Percentiles rank a stretch among this genome's conserved stretches.
These are phyloP conservation scores for Pythium periplocum DNA, from an alignment of 352 stramenopile species.

Conservation along the genomic window DNA sequence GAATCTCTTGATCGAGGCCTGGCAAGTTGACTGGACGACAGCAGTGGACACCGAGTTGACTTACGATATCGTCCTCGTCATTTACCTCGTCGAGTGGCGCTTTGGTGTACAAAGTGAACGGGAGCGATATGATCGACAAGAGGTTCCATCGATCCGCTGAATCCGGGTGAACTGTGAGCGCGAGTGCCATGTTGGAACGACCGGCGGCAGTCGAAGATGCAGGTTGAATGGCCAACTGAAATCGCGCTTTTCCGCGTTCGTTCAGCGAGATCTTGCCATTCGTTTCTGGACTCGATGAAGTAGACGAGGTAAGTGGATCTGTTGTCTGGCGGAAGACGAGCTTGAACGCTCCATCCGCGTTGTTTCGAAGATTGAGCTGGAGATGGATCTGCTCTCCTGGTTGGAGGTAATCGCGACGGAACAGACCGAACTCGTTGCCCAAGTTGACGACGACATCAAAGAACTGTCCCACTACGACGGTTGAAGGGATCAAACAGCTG, in stretches of 20 bases:
- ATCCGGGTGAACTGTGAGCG: constrained; percentile 27
- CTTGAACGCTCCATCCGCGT: constrained; percentile 18
- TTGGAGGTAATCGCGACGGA: constrained; percentile 46
- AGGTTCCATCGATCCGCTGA: constrained; percentile 41
- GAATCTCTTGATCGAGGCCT: constrained; percentile 44
- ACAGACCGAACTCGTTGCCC: constrained; percentile 81
- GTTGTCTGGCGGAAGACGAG: constrained; percentile 19
- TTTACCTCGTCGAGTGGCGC: constrained; percentile 5
- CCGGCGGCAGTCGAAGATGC: not conserved
- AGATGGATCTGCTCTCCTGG: constrained; percentile 39
- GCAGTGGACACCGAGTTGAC: constrained; percentile 57
- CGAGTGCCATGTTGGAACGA: constrained; percentile 27
- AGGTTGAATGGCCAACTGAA: constrained; percentile 36
- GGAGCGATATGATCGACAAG: constrained; percentile 63
- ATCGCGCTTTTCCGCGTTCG: constrained; percentile 50
- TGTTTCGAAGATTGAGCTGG: constrained; percentile 41
- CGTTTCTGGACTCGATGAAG: constrained; percentile 10
- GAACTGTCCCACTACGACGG: constrained; percentile 40
- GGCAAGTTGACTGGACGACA: constrained; percentile 54
- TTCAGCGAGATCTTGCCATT: constrained; percentile 44
- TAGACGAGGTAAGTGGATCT: not conserved
- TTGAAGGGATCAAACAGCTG: constrained; percentile 52
- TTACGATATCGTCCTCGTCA: not conserved
- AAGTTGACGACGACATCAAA: constrained; percentile 70
- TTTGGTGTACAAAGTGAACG: constrained; percentile 22